A percentile compares a stretch with the other conserved stretches of the same genome.
phyloP scores from a whole-genome alignment of 129 eudicot species.

The Glebionis coronaria region DNA sequence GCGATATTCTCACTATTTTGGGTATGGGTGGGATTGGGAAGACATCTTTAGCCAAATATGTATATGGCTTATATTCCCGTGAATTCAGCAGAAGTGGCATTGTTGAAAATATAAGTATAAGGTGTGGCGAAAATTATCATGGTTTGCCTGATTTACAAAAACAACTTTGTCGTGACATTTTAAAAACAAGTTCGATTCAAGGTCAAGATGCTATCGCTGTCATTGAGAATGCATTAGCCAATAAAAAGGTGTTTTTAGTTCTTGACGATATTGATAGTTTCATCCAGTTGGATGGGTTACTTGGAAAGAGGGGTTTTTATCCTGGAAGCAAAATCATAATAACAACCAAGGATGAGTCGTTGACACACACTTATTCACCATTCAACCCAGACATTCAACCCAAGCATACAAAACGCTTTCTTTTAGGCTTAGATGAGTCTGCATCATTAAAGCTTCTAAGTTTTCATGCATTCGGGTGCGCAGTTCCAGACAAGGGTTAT shows the following conservation, averaged over 20 bases:
- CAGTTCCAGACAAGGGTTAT: no score
- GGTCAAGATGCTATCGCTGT: not conserved
- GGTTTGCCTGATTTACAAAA: constrained; percentile 4
- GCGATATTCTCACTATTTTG: not conserved
- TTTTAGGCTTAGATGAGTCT: no score
- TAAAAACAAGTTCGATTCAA: not conserved
- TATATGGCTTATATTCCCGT: not conserved
- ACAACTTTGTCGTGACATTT: not conserved
- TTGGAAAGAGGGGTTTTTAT: no score
- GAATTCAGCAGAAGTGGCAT: not conserved
- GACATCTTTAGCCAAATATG: constrained; percentile 7
- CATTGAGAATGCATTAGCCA: not conserved
- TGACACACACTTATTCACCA: no score
- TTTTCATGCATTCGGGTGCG: no score
- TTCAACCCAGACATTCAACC: no score
- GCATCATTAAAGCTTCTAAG: no score
- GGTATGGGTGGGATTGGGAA: constrained; percentile 10
- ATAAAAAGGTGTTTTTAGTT: not conserved
- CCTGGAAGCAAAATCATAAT: no score
- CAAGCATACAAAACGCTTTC: no score
- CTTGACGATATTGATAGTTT: no score
- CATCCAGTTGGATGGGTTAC: no score
- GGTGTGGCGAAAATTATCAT: not conserved
- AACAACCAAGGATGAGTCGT: no score
- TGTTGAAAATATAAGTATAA: not conserved